phyloP scores from a whole-genome alignment of 768 basidiomycete species.

The Paxillus ammoniavirescens region DNA sequence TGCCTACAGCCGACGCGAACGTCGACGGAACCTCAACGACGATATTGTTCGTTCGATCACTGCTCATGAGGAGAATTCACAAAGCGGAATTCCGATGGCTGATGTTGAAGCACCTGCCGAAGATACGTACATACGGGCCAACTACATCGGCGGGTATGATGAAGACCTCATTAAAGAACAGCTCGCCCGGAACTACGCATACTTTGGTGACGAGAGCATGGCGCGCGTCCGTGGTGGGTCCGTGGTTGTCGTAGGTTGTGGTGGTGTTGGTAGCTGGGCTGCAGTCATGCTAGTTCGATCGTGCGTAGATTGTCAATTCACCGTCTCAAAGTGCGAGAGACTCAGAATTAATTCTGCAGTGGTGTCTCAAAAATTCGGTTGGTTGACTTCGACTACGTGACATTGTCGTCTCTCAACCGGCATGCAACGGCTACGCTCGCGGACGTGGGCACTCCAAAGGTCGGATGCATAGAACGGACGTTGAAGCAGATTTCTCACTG shows the following conservation, averaged over 20 bases:
- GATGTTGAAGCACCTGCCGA: constrained; percentile 6
- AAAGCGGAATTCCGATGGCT: background rate
- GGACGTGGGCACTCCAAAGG: constrained; percentile 95
- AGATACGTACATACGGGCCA: constrained; percentile 17
- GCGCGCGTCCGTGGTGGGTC: constrained; percentile 64
- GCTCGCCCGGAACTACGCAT: constrained; percentile 90
- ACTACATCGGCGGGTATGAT: constrained; percentile 44
- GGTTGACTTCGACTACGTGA: constrained; percentile 96
- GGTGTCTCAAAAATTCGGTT: constrained; percentile 76
- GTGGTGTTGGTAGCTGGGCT: constrained; percentile 96
- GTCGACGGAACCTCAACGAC: constrained; percentile 54
- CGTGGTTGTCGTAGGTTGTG: constrained; percentile 91
- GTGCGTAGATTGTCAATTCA: constrained; percentile 44
- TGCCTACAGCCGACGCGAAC: constrained; percentile 42
- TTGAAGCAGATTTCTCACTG: constrained; percentile 78
- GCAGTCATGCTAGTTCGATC: constrained; percentile 92
- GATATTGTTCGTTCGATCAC: constrained; percentile 55
- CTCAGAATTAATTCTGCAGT: constrained; percentile 34
- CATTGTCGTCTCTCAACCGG: constrained; percentile 90
- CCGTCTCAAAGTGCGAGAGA: background rate
- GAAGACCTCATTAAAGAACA: constrained; percentile 87
- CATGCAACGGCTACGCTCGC: constrained; percentile 87
- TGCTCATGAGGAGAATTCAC: constrained; percentile 9
- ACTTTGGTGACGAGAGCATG: constrained; percentile 92
- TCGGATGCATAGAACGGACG: constrained; percentile 66